Conservation (phyloP, 768 basidiomycete genomes). For the Pisolithus sp. region DNA sequence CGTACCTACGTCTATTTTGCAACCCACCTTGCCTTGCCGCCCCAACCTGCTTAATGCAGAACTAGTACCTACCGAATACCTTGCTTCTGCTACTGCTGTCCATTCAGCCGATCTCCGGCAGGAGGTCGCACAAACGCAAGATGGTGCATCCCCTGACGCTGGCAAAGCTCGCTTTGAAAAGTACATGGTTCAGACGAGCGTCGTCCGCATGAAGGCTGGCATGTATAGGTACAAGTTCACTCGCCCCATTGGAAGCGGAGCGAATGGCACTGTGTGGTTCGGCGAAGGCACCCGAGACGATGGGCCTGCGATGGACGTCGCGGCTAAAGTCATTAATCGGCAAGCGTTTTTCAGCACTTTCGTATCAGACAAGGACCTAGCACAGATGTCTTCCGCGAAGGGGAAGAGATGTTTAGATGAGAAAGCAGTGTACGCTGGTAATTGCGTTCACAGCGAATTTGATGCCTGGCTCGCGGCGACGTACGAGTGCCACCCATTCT, state of each 20-base stretch:
- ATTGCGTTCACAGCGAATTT: background rate
- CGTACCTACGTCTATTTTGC: background rate
- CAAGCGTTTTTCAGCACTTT: background rate
- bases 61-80: background rate
- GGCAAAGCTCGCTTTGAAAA: background rate
- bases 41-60: background rate
- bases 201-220: background rate
- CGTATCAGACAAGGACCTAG: background rate
- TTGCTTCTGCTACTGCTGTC: background rate
- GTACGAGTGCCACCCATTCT: slow-evolving; percentile 3
- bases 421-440: background rate
- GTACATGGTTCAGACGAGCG: background rate
- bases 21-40: background rate
- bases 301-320: slow-evolving; percentile 5
- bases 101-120: background rate
- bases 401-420: background rate
- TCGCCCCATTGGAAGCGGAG: slow-evolving; percentile 4
- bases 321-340: slow-evolving; percentile 8
- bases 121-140: too few species aligned
- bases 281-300: slow-evolving; percentile 1
- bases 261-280: slow-evolving; percentile 6
- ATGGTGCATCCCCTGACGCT: background rate
- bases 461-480: background rate
- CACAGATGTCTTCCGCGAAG: background rate
- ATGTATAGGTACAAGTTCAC: slow-evolving; percentile 1